Percentiles rank a stretch among this genome's conserved stretches.
These are phyloP conservation scores for Zymoseptoria pseudotritici DNA, from an alignment of 2,329 filamentous ascomycete species.

Conservation along the genomic window DNA sequence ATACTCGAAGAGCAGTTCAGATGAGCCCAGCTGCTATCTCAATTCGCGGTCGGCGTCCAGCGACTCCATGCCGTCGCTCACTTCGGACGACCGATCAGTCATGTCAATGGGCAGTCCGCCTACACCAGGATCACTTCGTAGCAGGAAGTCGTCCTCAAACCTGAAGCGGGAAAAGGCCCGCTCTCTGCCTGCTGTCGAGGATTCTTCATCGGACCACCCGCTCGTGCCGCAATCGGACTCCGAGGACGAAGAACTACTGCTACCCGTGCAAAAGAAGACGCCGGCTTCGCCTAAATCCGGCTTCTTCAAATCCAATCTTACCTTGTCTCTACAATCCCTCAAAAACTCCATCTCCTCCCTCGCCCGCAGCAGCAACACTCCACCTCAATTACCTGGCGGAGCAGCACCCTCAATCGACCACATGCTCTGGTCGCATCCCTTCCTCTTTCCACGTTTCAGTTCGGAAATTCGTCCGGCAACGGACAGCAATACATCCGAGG, in stretches of 20 bases:
- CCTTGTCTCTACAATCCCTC: constrained; percentile 54
- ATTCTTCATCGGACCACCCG: constrained; percentile 52
- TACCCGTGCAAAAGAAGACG: constrained; percentile 22
- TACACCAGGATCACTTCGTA: constrained; percentile 34
- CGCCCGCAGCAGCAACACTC: constrained; percentile 27
- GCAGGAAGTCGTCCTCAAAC: constrained; percentile 28
- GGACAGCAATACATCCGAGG: constrained; percentile 47
- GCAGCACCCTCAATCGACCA: constrained; percentile 38
- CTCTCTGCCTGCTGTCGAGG: constrained; percentile 43
- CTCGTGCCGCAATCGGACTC: constrained; percentile 37
- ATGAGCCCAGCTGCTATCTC: constrained; percentile 27
- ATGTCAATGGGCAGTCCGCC: constrained; percentile 37
- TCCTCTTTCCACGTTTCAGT: constrained; percentile 50
- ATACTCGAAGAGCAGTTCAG: constrained; percentile 26
- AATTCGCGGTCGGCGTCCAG: constrained; percentile 48
- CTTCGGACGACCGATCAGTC: constrained; percentile 41
- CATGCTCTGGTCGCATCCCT: constrained; percentile 52
- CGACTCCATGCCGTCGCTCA: constrained; percentile 51
- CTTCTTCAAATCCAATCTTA: constrained; percentile 57
- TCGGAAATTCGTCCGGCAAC: constrained; percentile 54
- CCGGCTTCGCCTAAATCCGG: constrained; percentile 35
- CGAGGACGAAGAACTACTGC: constrained; percentile 27
- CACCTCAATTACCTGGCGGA: constrained; percentile 6
- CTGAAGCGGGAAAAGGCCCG: constrained; percentile 42
- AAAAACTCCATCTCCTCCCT: constrained; percentile 56